Conservation (phyloP, 441 rosid genomes). For the Adansonia gregorii region DNA sequence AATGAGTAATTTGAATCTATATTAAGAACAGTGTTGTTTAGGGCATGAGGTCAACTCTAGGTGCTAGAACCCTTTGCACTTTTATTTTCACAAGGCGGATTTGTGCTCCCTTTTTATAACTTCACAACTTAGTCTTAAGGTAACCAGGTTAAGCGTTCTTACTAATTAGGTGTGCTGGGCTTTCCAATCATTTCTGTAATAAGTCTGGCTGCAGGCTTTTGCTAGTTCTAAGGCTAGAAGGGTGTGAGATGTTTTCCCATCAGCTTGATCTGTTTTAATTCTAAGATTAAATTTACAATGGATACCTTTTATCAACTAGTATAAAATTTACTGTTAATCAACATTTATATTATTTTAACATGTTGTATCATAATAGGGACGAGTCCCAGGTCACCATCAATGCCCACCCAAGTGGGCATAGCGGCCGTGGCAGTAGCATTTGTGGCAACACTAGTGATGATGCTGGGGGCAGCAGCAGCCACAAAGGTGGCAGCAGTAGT, state of each 20-base stretch:
- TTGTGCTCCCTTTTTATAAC: background rate
- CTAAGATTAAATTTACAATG: slow-evolving; percentile 13
- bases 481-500: slow-evolving; percentile 64
- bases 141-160: background rate
- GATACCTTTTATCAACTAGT: slow-evolving; percentile 20
- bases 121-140: background rate
- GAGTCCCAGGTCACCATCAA: slow-evolving; percentile 78
- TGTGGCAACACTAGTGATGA: slow-evolving; percentile 76
- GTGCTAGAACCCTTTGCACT: background rate
- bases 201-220: slow-evolving; percentile 7
- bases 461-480: slow-evolving; percentile 63
- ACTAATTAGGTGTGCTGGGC: background rate
- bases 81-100: background rate
- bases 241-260: background rate
- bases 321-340: slow-evolving; percentile 21
- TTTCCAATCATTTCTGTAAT: slow-evolving; percentile 4
- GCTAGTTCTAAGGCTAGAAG: slow-evolving; percentile 13
- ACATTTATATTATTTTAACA: slow-evolving; percentile 51
- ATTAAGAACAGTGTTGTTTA: background rate
- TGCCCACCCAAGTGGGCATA: slow-evolving; percentile 80
- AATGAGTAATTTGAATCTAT: slow-evolving; percentile 13
- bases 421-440: slow-evolving; percentile 71
- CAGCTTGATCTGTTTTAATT: slow-evolving; percentile 14
- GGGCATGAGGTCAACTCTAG: background rate
- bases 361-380: slow-evolving; percentile 86